Evolutionary conservation across 176 grass and related monocot genomes (phyloP).

Genomic region (Rhynchospora tenuis): DNA sequence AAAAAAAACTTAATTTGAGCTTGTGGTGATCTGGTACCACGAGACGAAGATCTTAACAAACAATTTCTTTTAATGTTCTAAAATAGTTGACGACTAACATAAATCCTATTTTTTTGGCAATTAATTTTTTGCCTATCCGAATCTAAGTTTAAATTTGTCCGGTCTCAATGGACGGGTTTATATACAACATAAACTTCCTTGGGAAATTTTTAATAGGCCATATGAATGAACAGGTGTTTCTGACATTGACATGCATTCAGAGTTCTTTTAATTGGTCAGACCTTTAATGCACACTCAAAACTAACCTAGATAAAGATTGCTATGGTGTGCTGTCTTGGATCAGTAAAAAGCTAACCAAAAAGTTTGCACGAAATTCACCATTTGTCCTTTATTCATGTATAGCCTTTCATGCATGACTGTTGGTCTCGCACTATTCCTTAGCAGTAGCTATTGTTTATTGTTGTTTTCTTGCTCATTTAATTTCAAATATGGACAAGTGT

Average conservation of each 20-base stretch:
- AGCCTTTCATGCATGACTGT: conserved; percentile 12
- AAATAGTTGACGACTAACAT: too few species aligned
- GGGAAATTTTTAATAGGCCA: neutral
- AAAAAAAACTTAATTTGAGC: too few species aligned
- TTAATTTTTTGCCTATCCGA: neutral
- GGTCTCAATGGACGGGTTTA: neutral
- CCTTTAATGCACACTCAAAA: neutral
- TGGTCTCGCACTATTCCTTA: conserved; percentile 4
- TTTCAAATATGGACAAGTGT: neutral
- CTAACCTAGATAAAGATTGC: neutral
- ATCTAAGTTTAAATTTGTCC: neutral
- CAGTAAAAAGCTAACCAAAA: neutral
- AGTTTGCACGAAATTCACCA: neutral
- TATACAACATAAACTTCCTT: neutral
- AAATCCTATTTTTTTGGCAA: too few species aligned
- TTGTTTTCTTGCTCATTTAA: neutral
- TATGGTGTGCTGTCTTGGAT: neutral
- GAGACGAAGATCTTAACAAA: too few species aligned
- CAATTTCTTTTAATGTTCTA: too few species aligned
- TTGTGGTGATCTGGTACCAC: too few species aligned
- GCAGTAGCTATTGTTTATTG: neutral
- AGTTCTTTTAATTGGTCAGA: neutral
- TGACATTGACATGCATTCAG: neutral
- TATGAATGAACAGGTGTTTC: neutral
- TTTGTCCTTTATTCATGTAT: neutral